phyloP scores from a whole-genome alignment of 1,284 basidiomycete species.

The Exsudoporus floridanus region DNA sequence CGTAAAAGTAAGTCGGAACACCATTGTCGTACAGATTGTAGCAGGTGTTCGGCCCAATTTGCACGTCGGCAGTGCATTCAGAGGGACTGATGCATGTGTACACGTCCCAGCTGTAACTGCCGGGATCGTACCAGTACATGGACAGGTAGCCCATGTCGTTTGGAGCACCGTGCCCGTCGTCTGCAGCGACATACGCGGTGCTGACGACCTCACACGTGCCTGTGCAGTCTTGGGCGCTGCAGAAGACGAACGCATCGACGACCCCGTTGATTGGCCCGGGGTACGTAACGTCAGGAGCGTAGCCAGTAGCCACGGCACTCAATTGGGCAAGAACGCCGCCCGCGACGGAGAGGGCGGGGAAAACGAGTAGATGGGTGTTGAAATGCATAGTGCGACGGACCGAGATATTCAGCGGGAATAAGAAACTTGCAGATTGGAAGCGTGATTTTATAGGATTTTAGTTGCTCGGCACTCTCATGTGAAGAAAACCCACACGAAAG shows the following conservation, averaged over 20 bases:
- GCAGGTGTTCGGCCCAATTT: background rate
- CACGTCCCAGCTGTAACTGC: too few relatives aligned
- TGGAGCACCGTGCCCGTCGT: background rate
- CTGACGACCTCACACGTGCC: background rate
- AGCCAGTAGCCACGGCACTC: background rate
- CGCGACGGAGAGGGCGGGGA: background rate
- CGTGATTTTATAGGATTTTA: background rate
- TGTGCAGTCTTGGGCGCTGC: background rate
- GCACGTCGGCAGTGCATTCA: background rate
- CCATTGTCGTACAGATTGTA: slow-evolving; percentile 7
- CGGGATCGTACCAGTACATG: background rate
- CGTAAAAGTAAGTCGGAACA: background rate
- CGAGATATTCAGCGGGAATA: background rate
- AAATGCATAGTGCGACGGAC: background rate
- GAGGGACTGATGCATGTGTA: too few relatives aligned
- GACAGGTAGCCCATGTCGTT: background rate
- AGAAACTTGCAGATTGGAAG: background rate
- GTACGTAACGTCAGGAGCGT: background rate
- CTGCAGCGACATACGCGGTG: background rate
- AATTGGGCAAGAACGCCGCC: background rate
- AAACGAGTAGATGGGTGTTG: background rate
- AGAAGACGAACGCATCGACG: background rate
- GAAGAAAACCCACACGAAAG: background rate
- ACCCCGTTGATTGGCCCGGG: background rate
- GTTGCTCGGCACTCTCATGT: background rate